Percentiles rank a stretch among this genome's conserved stretches.
Evolutionary conservation across 2,329 filamentous ascomycete genomes (phyloP).

Genomic region (Hymenoscyphus fructigenus): DNA sequence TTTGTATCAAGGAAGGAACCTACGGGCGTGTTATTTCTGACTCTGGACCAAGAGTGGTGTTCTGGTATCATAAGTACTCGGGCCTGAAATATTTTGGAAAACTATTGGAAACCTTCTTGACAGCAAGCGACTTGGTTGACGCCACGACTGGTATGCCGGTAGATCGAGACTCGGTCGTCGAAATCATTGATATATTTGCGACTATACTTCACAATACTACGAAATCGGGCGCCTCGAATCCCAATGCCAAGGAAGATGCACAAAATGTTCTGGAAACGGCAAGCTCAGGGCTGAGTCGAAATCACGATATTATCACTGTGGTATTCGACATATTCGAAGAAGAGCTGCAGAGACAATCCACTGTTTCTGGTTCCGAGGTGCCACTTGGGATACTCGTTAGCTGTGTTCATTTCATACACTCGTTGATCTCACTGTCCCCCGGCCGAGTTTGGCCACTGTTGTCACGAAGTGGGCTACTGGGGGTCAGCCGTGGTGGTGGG

Average conservation of each 20-base stretch:
- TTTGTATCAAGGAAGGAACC: conserved; percentile 65
- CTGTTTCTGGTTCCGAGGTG: conserved; percentile 42
- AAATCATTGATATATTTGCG: conserved; percentile 72
- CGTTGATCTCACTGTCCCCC: conserved; percentile 69
- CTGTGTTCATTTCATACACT: conserved; percentile 77
- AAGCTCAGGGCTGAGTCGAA: conserved; percentile 54
- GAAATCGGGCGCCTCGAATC: conserved; percentile 25
- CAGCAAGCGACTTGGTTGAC: conserved; percentile 49
- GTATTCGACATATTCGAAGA: conserved; percentile 83
- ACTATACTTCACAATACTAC: conserved; percentile 57
- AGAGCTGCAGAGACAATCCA: conserved; percentile 49
- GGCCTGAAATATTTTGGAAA: conserved; percentile 77
- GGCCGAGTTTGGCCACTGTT: conserved; percentile 89
- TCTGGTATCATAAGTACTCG: conserved; percentile 76
- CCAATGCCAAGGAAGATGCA: conserved; percentile 43
- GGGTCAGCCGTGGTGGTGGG: conserved; percentile 72
- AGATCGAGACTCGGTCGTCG: conserved; percentile 62
- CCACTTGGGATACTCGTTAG: conserved; percentile 63
- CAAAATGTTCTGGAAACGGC: conserved; percentile 54
- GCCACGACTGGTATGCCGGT: conserved; percentile 47
- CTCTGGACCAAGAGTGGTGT: conserved; percentile 69
- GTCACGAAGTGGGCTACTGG: conserved; percentile 75
- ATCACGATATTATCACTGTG: conserved; percentile 73
- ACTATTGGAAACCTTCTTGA: conserved; percentile 66
- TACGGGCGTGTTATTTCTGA: conserved; percentile 74